Evolutionary conservation across 139 green algal genomes (phyloP).

Genomic region (Coelastrella sp.): DNA sequence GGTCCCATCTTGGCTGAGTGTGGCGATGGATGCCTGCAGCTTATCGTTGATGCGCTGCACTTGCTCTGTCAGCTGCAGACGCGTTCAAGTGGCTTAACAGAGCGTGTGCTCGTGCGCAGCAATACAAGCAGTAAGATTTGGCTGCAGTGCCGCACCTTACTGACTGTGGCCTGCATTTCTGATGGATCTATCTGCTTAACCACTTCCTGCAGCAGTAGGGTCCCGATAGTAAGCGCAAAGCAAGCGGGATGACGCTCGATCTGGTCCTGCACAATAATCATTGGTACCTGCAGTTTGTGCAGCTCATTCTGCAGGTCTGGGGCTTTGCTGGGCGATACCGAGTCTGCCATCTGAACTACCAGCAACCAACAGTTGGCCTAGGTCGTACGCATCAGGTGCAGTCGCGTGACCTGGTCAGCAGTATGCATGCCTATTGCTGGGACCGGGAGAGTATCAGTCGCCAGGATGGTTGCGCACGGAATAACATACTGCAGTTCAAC

Average conservation of each 20-base stretch:
- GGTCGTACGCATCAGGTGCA: no score
- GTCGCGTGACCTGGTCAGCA: no score
- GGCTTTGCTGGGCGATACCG: neutral
- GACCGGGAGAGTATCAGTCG: no score
- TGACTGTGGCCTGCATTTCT: conserved; percentile 44
- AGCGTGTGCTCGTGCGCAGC: no score
- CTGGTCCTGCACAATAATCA: no score
- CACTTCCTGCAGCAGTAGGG: conserved; percentile 16
- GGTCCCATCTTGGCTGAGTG: neutral
- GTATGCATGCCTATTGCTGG: no score
- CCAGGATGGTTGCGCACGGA: no score
- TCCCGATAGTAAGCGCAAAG: no score
- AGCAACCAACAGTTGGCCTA: no score
- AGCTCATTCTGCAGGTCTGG: conserved; percentile 1
- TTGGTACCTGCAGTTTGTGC: conserved; percentile 13
- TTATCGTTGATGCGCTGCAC: conserved; percentile 35
- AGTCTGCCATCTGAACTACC: neutral
- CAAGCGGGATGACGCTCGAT: no score
- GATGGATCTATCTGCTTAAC: conserved; percentile 42
- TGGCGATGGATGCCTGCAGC: conserved; percentile 27
- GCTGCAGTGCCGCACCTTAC: neutral
- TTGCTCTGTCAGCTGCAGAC: conserved; percentile 39
- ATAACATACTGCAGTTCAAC: no score
- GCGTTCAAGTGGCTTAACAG: neutral
- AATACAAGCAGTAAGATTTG: neutral